Base-by-base conservation (phyloP, 768 basidiomycete species). In the Termitomyces sp. region DNA sequence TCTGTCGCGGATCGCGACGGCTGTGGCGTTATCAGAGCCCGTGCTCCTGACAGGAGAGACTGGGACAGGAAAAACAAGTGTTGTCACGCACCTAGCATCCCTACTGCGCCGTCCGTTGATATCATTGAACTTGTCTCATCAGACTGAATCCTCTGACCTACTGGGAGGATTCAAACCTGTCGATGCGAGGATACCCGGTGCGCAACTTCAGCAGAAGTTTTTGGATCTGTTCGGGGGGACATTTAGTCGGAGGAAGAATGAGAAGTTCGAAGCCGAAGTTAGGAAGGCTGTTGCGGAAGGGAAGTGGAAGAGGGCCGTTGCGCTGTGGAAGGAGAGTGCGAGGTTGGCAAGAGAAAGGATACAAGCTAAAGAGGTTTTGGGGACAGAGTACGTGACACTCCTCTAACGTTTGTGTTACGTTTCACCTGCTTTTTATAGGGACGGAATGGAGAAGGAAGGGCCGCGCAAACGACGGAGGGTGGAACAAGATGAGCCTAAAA, bases 51-150 rank as follows among this genome's bases (percentile, higher is more conserved):
- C 94, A 0, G 97, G 97, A 47, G 97, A 99, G 75, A 99, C 97
- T 2, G 97, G 97, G n/a, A 99, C 97, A 1, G 97, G 97, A 14
- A 99, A 99, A 73, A 99, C 97, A 0, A 95, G 94, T 53, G 82
- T 86, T 20, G 83, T 99, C 16, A 90, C 94, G 3, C 86, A 97
- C 65, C 79, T 98, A 32, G 88, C 97, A 12, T 79, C 86, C 2
- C 71, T 90, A n/a, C 80, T 97, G 30, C 80, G 79, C 7, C 82
- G 84, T 12, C 85, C 87, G 0, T 80, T 99, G 35, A 81, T 93
- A 55, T 92, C 94, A 0, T 80, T 99, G 57, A 99, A 99, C 68
- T 71, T 98, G 64, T 97, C 94, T 1, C 92, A 95, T 66, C 97
- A 99, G 70, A 97, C 95, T 1, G 96, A 98, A 69, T 89, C 92